Base-by-base conservation (phyloP, 495 filamentous ascomycete genomes). In the Penicillium dipodomyicola region DNA sequence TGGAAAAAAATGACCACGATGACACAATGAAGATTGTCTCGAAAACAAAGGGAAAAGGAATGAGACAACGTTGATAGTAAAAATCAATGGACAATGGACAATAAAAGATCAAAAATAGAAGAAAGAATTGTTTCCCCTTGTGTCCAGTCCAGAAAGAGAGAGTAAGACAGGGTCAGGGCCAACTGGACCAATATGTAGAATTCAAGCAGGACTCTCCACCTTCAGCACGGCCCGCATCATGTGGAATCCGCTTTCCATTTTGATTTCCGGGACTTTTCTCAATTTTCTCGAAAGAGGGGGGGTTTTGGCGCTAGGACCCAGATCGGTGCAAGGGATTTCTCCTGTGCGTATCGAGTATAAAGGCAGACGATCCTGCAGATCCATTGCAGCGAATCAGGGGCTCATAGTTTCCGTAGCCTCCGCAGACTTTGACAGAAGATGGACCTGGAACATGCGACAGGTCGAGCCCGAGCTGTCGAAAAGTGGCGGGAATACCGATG, bases 21-120 rank as follows among this genome's bases (percentile, higher is more conserved):
- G 48, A 27, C 22, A 50, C 37, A 60, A 64, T 51, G 61, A 49
- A 25, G 56, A 57, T 63, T 61, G 62, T 61, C 49, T 45, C 50
- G 48, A 54, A 65, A 60, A 61, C 60, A 63, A 67, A 60, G 54
- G 51, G 45, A 40, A 53, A 47, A 50, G 43, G 40, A 52, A 64
- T 57, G 45, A 61, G 52, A 55, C 25, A 56, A 52, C 52, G 30
- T 52, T 15, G 6, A 39, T 50, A 8, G 19, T 10, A 35, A 37
- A 48, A 57, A 60, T 27, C 0, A 43, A 49, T 30, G 59, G 22
- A 62, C 52, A 54, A 64, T 52, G 49, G 43, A 57, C 47, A 58
- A 57, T 45, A 27, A 62, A 58, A 53, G 52, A 54, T 30, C 37
- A 30, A 49, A 49, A 49, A 44, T 47, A 57, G 40, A 41, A 57